Conservation (phyloP, 192 early-diverging fungal genomes). For the Backusella mclennaniae region DNA sequence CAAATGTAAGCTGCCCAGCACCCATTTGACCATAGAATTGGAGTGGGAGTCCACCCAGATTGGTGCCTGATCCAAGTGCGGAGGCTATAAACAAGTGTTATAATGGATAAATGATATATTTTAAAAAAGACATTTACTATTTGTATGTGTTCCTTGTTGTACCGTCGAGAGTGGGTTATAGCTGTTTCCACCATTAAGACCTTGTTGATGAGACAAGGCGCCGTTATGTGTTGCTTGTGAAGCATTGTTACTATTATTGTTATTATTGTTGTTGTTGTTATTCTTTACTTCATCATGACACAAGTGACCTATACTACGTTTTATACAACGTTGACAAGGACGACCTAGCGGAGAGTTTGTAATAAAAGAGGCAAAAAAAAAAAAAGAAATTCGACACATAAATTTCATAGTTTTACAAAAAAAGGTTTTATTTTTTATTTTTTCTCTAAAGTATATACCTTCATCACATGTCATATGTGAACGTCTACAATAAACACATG, state of each 20-base stretch:
- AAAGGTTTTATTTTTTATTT: not conserved
- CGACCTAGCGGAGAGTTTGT: constrained; percentile 50
- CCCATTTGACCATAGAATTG: constrained; percentile 43
- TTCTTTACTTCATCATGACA: constrained; percentile 85
- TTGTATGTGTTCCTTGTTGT: not conserved
- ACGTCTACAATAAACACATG: constrained; percentile 93
- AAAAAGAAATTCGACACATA: not conserved
- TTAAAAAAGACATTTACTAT: not conserved
- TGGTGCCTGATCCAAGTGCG: constrained; percentile 20
- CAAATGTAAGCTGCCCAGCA: constrained; percentile 66
- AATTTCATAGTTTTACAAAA: not conserved
- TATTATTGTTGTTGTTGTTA: constrained; percentile 21
- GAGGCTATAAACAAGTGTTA: not conserved
- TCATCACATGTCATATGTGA: constrained; percentile 97
- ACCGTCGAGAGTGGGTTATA: not conserved
- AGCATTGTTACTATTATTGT: not conserved
- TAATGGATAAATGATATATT: no score
- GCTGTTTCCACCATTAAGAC: constrained; percentile 8
- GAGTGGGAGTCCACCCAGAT: constrained; percentile 25
- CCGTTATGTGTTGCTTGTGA: not conserved
- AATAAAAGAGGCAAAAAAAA: not conserved
- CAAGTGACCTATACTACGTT: constrained; percentile 90
- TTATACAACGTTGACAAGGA: constrained; percentile 94
- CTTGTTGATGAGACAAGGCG: not conserved
- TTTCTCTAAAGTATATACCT: constrained; percentile 37